phyloP scores from a whole-genome alignment of 225 moss, liverwort and hornwort species.

The Sphagnum tenellum region DNA sequence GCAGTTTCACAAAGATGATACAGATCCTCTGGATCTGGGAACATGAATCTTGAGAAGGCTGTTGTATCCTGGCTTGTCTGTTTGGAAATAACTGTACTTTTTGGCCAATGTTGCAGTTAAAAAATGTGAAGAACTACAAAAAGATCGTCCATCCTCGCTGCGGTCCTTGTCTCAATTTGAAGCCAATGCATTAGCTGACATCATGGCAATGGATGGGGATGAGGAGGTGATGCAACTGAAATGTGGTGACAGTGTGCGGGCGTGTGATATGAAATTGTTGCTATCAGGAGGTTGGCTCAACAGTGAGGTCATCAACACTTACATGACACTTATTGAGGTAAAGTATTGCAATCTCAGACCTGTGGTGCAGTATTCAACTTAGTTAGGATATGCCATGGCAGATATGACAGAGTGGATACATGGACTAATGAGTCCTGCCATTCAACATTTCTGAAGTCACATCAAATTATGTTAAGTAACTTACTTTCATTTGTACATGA shows the following conservation, averaged over 20 bases:
- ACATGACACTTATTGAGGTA: constrained; percentile 3
- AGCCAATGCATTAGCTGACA: not conserved
- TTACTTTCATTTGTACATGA: too few species aligned
- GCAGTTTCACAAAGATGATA: not conserved
- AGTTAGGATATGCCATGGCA: too few species aligned
- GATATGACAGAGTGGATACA: too few species aligned
- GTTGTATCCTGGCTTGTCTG: not conserved
- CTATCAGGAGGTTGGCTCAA: constrained; percentile 2
- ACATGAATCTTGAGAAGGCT: not conserved
- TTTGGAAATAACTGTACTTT: not conserved
- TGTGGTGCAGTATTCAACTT: too few species aligned
- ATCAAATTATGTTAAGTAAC: too few species aligned
- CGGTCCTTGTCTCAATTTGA: not conserved
- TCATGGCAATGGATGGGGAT: not conserved
- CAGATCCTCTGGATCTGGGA: not conserved
- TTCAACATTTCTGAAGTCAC: too few species aligned
- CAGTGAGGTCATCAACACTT: constrained; percentile 3
- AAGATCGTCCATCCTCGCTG: not conserved
- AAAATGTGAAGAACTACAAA: not conserved
- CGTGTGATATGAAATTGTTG: not conserved
- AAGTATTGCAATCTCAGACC: too few species aligned
- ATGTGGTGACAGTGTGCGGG: not conserved
- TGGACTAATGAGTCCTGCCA: too few species aligned
- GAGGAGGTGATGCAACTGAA: not conserved
- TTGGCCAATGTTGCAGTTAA: not conserved